Evolutionary conservation across 805 yeast species (phyloP).

Genomic region (Candida coquimbonensis): DNA sequence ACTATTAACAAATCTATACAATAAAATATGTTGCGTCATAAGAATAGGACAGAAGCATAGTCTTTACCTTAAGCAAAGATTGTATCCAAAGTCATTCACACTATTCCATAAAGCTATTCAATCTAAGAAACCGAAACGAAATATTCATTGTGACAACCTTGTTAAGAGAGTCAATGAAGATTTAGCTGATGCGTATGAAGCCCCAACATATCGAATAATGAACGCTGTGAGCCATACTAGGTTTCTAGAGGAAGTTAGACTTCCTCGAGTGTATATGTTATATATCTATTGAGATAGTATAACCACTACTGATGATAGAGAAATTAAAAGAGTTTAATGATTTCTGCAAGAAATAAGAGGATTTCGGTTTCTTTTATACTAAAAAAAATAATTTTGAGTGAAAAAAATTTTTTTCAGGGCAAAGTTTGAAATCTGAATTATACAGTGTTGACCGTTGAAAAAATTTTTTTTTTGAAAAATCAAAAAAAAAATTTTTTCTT

Average conservation of each 20-base stretch:
- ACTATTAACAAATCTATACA: conserved; percentile 1
- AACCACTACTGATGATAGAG: conserved; percentile 73
- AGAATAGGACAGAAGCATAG: conserved; percentile 21
- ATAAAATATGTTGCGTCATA: conserved; percentile 22
- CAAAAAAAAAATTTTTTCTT: no score
- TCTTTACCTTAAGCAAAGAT: conserved; percentile 18
- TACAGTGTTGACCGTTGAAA: no score
- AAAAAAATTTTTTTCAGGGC: conserved; percentile 1
- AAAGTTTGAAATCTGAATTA: not conserved
- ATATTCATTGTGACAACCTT: conserved; percentile 62
- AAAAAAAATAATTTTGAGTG: not conserved
- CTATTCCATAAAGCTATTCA: conserved; percentile 23
- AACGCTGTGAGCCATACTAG: conserved; percentile 20
- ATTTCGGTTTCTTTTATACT: conserved; percentile 24
- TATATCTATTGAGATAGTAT: conserved; percentile 64
- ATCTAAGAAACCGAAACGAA: conserved; percentile 77
- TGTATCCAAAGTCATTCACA: conserved; percentile 13
- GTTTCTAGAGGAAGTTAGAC: conserved; percentile 19
- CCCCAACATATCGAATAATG: conserved; percentile 22
- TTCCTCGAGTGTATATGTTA: conserved; percentile 35
- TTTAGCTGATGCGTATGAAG: conserved; percentile 52
- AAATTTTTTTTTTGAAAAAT: no score
- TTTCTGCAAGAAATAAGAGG: conserved; percentile 16
- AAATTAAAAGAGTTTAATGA: conserved; percentile 3
- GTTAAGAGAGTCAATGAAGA: conserved; percentile 63